phyloP scores from a whole-genome alignment of 1,284 basidiomycete species.

The Ceratobasidium sp. region DNA sequence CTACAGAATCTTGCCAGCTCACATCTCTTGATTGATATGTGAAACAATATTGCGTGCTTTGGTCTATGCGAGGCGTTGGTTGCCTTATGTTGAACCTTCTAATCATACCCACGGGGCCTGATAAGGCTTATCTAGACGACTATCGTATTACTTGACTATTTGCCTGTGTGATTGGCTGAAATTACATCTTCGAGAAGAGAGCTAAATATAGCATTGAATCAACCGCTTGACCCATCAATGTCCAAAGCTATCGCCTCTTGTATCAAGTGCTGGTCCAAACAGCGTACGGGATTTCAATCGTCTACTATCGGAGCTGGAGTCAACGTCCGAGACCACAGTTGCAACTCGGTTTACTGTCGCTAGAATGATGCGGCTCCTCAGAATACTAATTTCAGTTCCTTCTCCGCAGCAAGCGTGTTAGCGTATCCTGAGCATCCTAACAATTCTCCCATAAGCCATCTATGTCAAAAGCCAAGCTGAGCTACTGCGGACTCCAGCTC shows the following conservation, averaged over 20 bases:
- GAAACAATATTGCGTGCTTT: not conserved
- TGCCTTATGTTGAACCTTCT: not conserved
- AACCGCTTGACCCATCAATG: not conserved
- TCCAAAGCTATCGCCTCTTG: not conserved
- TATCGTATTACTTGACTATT: not conserved
- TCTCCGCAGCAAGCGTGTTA: conserved; percentile 22
- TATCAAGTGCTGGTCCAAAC: not conserved
- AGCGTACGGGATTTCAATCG: not conserved
- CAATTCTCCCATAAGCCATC: not conserved
- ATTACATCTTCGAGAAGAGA: not conserved
- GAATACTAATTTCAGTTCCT: not conserved
- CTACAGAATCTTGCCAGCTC: not conserved
- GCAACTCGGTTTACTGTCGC: conserved; percentile 1
- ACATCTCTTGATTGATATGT: not conserved
- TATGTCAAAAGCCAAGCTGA: not conserved
- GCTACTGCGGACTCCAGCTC: not conserved
- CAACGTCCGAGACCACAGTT: not conserved
- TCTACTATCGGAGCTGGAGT: not conserved
- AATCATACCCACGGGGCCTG: too few species aligned
- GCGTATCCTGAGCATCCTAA: not conserved
- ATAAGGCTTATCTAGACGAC: too few species aligned
- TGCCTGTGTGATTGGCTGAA: not conserved
- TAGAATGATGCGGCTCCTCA: not conserved
- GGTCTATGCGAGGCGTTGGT: not conserved
- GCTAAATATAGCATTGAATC: not conserved